Evolutionary conservation across 1,139 yeast genomes (phyloP), one percentile per base, ranked within the genome.

Genomic region (Yamadazyma diospyri): DNA sequence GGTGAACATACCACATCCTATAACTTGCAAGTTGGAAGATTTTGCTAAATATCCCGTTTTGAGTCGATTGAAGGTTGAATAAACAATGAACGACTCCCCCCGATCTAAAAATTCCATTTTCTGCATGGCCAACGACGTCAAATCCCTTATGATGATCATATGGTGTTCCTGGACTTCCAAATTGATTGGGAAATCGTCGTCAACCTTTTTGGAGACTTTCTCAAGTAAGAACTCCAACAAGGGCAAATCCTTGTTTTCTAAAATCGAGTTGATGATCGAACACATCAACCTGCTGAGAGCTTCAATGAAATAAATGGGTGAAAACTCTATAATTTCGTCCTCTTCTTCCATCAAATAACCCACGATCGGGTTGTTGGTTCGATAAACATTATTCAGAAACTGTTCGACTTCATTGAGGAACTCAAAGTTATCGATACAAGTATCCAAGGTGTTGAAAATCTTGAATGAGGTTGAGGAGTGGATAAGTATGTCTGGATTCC

Each of bases 261-360:
- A 43, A 32, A 65, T 55, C 2, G 54, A 42, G 39, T 51, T 56
- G 30, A 63, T 47, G 25, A 66, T 57, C 10, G 62, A 43, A 37
- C 55, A 48, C 66, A 64, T 61, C 39, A 65, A 47, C 50, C 59
- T 43, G 53, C 76, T 54, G 51, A 69, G 50, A 36, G 63, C 41
- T 53, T 79, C 64, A 53, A 69, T 47, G 50, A 57, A 55, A 56
- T 69, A 57, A 55, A 78, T 50, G 40, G 78, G 74, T 1, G 65
- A 52, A 40, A 64, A 52, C 34, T 57, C 61, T 39, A 53, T 43
- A 33, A 55, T 45, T 30, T 55, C 52, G 20, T 61, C 69, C 31
- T 53, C 50, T n/a, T 12, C 24, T 25, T 61, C 68, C 28, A 57
- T 46, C 23, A 59, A 47, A 13, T 43, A 39, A 4, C 50, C 34